Base-by-base conservation (phyloP, 2,329 filamentous ascomycete genomes). In the Neopestalotiopsis rosae region DNA sequence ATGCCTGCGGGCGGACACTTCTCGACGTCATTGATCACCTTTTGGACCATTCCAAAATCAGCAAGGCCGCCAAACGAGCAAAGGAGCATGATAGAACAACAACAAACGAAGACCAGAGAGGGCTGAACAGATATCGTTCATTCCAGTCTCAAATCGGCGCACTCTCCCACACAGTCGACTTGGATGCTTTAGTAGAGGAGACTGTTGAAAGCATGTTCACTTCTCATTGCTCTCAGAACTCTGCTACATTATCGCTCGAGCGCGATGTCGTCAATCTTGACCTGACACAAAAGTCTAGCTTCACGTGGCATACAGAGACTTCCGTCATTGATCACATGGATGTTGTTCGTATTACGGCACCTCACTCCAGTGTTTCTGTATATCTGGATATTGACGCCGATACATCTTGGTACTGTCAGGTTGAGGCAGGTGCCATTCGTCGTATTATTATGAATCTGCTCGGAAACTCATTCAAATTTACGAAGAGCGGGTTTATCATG, bases 381-480 rank as follows among this genome's bases (percentile, higher is more conserved):
- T 81, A 86, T 20, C 77, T 89, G 4, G 83, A 88, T 70, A 83
- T 90, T 13, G 82, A 85, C 2, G 81, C 74, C 68, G 80, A 24
- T 70, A 81, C 65, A 72, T 81, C 75, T 9, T 91, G 89, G 87
- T 76, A 79, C 1, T 89, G 89, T 72, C 79, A 84, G n/a, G 84
- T 85, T 0, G 85, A 90, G 58, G 82, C 86, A 0, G 89, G 89
- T 0, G 82, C 82, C 0, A 71, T 83, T 9, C 78, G 82, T 10
- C 83, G 88, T 1, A 86, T 91, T 32, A 80, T 91, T 30, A 89
- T 90, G 87, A 91, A 91, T 57, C 69, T 91, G 0, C 85, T 90
- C 45, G 87, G 88, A 6, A 91, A 91, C 73, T 82, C 89, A 0
- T 81, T 91, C 70, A 91, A 91, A 73, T 91, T 89, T 69, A 91